Conservation (phyloP, 2,329 filamentous ascomycete species). For the Xenoacremonium recifei region DNA sequence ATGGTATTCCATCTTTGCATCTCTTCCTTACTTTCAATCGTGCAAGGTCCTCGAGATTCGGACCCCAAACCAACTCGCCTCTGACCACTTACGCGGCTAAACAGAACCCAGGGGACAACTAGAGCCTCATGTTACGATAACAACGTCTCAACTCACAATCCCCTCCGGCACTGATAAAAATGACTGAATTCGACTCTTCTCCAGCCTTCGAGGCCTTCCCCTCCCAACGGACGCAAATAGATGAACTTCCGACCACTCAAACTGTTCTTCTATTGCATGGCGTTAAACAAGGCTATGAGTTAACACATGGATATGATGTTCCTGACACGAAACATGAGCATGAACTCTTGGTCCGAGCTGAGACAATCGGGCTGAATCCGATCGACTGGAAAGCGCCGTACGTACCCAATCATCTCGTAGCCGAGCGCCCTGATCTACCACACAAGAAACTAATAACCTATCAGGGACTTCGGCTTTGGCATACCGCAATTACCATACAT, state of each 20-base stretch:
- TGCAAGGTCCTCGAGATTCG: background rate
- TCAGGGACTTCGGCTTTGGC: constrained; percentile 67
- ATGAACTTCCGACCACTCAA: constrained; percentile 33
- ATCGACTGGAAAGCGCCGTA: constrained; percentile 76
- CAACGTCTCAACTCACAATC: too few species aligned
- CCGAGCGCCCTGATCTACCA: too few species aligned
- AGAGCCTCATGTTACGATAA: too few species aligned
- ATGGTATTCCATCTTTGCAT: too few species aligned
- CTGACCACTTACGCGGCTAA: background rate
- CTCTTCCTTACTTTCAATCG: background rate
- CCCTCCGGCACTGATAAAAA: too few species aligned
- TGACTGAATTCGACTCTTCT: background rate
- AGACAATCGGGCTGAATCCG: constrained; percentile 70
- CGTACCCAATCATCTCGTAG: too few species aligned
- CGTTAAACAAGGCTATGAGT: constrained; percentile 47
- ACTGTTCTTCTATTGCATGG: constrained; percentile 50
- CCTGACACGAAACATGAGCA: constrained; percentile 34
- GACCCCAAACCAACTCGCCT: background rate
- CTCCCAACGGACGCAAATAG: background rate
- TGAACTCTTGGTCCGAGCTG: constrained; percentile 63
- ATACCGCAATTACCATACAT: constrained; percentile 68
- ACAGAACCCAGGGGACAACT: too few species aligned
- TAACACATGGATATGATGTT: constrained; percentile 43
- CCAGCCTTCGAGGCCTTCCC: constrained; percentile 8
- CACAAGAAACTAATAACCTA: background rate